A percentile compares a stretch with the other conserved stretches of the same genome.
Evolutionary conservation across 2,329 filamentous ascomycete species (phyloP).

Genomic region (Xylaria sp.): DNA sequence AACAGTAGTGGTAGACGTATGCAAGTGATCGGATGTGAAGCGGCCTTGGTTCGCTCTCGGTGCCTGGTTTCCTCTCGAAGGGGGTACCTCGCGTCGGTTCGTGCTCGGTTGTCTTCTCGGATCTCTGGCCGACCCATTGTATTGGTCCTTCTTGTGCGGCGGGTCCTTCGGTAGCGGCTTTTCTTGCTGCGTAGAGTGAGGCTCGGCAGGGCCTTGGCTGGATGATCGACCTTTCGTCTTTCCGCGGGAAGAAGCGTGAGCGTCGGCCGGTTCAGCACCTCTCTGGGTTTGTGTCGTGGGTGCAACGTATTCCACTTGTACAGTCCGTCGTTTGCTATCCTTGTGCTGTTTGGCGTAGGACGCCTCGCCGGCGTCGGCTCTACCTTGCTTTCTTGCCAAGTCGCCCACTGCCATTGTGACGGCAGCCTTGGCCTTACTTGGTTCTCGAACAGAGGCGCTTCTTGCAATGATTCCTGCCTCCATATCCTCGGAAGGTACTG

Average conservation of each 20-base stretch:
- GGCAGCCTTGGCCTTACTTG: conserved; percentile 61
- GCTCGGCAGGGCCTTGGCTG: conserved; percentile 48
- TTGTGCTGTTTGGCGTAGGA: conserved; percentile 59
- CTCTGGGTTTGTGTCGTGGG: conserved; percentile 81
- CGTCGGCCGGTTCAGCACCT: conserved; percentile 44
- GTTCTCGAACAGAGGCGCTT: conserved; percentile 88
- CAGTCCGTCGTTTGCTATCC: conserved; percentile 86
- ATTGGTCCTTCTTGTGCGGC: conserved; percentile 41
- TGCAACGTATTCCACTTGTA: conserved; percentile 96
- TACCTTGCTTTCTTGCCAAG: conserved; percentile 66
- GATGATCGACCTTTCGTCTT: conserved; percentile 50
- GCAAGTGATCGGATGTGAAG: conserved; percentile 48
- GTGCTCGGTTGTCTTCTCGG: conserved; percentile 43
- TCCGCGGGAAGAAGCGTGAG: conserved; percentile 27
- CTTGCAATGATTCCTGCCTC: conserved; percentile 65
- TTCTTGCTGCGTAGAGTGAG: conserved; percentile 40
- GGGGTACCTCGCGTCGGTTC: conserved; percentile 43
- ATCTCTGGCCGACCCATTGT: conserved; percentile 33
- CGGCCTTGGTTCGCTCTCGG: conserved; percentile 46
- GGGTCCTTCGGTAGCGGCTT: conserved; percentile 59
- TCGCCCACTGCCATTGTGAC: conserved; percentile 50
- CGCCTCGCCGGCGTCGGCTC: conserved; percentile 61
- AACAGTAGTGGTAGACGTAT: conserved; percentile 45
- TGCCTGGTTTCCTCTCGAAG: conserved; percentile 42
- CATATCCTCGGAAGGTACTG: conserved; percentile 53